Evolutionary conservation across 352 stramenopile genomes (phyloP).

Genomic region (Phytopythium montanum): DNA sequence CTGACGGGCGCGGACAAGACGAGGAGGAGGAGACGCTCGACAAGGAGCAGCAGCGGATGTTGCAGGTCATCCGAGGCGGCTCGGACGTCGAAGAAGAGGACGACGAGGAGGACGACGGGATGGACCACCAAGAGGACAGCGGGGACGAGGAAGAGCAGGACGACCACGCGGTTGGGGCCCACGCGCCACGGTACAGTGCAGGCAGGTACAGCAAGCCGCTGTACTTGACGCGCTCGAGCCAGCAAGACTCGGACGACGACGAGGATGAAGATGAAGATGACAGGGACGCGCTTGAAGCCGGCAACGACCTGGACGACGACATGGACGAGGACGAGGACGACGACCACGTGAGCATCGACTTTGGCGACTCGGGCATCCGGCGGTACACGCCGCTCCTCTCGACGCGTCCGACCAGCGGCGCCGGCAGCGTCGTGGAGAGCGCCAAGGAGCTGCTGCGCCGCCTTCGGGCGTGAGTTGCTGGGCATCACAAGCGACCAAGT

Average conservation of each 20-base stretch:
- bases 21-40: constrained; percentile 1
- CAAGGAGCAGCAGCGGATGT: constrained; percentile 9
- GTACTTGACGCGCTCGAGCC: neutral
- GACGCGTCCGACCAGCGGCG: neutral
- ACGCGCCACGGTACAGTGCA: constrained; percentile 10
- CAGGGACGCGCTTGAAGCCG: too few species aligned
- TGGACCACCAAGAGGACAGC: neutral
- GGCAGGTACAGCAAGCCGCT: constrained; percentile 13
- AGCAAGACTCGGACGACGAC: constrained; percentile 1
- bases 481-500: too few species aligned
- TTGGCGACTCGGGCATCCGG: neutral
- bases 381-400: neutral
- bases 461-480: constrained; percentile 2
- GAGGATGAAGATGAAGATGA: constrained; percentile 9
- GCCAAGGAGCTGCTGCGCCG: constrained; percentile 3
- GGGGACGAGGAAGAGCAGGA: constrained; percentile 8
- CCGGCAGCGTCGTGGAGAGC: constrained; percentile 1
- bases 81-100: constrained; percentile 3
- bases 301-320: too few species aligned
- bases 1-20: neutral
- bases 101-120: constrained; percentile 6
- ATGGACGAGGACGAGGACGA: constrained; percentile 17
- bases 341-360: constrained; percentile 4
- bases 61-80: neutral
- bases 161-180: constrained; percentile 2